phyloP scores from a whole-genome alignment of 1,139 yeast species.

The Pichia sp. region DNA sequence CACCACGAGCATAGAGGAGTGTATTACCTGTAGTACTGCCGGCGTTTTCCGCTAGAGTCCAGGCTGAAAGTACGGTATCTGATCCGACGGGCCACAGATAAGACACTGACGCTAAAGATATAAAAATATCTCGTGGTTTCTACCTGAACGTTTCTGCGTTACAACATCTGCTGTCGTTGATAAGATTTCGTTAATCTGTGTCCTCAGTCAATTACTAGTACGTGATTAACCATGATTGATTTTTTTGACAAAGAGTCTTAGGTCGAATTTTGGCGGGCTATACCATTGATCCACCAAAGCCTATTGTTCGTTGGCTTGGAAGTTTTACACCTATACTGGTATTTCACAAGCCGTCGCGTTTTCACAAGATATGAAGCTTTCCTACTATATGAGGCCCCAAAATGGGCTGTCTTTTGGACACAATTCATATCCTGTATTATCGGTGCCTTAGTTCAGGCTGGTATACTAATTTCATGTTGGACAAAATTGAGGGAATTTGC shows the following conservation, averaged over 20 bases:
- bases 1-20: too few species aligned
- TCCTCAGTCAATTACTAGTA: neutral
- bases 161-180: too few species aligned
- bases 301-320: constrained; percentile 56
- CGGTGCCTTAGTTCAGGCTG: constrained; percentile 35
- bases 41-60: too few species aligned
- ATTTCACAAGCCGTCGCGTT: constrained; percentile 54
- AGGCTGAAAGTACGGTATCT: too few species aligned
- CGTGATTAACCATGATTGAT: neutral
- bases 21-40: too few species aligned
- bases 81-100: too few species aligned
- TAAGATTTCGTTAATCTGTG: neutral
- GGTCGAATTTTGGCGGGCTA: constrained; percentile 61
- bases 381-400: constrained; percentile 59
- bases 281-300: constrained; percentile 52
- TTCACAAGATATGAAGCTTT: constrained; percentile 55
- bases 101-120: too few species aligned
- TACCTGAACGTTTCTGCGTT: too few species aligned
- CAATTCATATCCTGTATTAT: constrained; percentile 39
- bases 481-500: constrained; percentile 49
- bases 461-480: constrained; percentile 39
- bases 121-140: too few species aligned
- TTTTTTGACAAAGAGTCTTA: constrained; percentile 35
- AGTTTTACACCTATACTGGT: constrained; percentile 55
- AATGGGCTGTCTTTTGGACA: constrained; percentile 52